phyloP scores from a whole-genome alignment of 805 yeast species.

The Blastobotrys robertii region DNA sequence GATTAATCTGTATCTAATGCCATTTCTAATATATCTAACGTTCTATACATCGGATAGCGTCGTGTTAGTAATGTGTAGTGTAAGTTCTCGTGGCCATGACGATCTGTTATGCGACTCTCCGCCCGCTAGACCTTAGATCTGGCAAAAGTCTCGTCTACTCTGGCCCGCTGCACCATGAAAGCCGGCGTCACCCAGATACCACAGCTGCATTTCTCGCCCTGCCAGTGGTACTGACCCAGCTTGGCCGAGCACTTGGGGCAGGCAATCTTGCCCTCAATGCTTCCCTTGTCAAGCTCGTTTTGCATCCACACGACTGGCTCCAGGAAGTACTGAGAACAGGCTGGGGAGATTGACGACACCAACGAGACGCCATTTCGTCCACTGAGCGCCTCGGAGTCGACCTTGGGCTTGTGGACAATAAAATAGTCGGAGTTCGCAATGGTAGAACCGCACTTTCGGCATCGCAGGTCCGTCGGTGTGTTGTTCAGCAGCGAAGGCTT shows the following conservation, averaged over 20 bases:
- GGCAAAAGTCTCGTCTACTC: conserved; percentile 53
- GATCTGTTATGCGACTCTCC: no score
- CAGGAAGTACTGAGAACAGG: conserved; percentile 75
- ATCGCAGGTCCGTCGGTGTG: conserved; percentile 36
- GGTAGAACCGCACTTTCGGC: conserved; percentile 70
- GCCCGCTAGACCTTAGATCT: no score
- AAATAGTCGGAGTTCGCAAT: conserved; percentile 57
- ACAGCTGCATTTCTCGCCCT: conserved; percentile 87
- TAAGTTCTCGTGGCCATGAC: no score
- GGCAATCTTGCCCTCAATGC: conserved; percentile 73
- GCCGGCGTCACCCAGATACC: conserved; percentile 96
- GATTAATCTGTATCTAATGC: background rate
- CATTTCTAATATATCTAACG: background rate
- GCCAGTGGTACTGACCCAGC: conserved; percentile 91
- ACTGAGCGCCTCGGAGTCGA: background rate
- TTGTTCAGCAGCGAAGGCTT: background rate
- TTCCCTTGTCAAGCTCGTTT: conserved; percentile 58
- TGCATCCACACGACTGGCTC: conserved; percentile 95
- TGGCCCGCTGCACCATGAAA: conserved; percentile 66
- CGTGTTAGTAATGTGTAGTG: no score
- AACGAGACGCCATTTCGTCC: conserved; percentile 17
- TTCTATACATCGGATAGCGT: background rate
- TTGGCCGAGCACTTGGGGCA: conserved; percentile 82
- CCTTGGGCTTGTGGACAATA: conserved; percentile 47
- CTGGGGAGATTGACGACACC: conserved; percentile 12